These are phyloP conservation scores for Cystobasidium tubakii DNA, from an alignment of 768 basidiomycete genomes.

Conservation along the genomic window DNA sequence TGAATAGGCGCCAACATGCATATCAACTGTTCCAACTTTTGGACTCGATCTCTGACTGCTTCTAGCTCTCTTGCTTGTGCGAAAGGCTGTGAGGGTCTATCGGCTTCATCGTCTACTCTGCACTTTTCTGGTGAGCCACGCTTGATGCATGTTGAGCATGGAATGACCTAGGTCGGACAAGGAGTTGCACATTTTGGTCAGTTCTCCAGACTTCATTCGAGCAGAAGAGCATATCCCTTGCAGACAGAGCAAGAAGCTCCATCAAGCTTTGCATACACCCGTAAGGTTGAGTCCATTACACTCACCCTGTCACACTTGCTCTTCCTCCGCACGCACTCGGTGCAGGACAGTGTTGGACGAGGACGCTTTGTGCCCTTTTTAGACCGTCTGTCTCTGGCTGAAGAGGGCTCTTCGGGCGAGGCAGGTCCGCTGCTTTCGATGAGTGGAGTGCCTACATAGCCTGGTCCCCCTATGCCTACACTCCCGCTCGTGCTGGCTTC, in stretches of 20 bases:
- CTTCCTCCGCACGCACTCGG: slow-evolving; percentile 31
- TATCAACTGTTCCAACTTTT: slow-evolving; percentile 26
- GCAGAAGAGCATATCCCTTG: too few relatives aligned
- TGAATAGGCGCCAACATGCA: slow-evolving; percentile 23
- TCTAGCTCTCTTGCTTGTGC: slow-evolving; percentile 33
- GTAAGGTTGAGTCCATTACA: too few relatives aligned
- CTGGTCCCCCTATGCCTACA: neutral
- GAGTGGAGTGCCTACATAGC: neutral
- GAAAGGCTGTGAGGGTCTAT: slow-evolving; percentile 34
- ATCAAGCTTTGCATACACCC: too few relatives aligned
- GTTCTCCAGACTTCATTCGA: neutral
- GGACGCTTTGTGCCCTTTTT: slow-evolving; percentile 28
- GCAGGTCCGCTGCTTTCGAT: neutral
- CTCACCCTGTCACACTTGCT: slow-evolving; percentile 33
- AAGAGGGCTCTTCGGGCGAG: neutral
- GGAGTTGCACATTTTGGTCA: neutral
- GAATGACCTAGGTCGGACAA: slow-evolving; percentile 15
- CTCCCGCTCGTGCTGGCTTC: neutral
- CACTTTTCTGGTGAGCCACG: slow-evolving; percentile 24
- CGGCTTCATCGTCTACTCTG: slow-evolving; percentile 32
- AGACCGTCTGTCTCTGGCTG: neutral
- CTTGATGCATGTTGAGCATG: slow-evolving; percentile 35
- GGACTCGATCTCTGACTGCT: slow-evolving; percentile 11
- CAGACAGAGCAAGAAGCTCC: too few relatives aligned
- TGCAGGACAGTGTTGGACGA: slow-evolving; percentile 16